These are phyloP conservation scores for Saksenaea vasiformis DNA, from an alignment of 371 early-diverging fungal species.

Conservation along the genomic window DNA sequence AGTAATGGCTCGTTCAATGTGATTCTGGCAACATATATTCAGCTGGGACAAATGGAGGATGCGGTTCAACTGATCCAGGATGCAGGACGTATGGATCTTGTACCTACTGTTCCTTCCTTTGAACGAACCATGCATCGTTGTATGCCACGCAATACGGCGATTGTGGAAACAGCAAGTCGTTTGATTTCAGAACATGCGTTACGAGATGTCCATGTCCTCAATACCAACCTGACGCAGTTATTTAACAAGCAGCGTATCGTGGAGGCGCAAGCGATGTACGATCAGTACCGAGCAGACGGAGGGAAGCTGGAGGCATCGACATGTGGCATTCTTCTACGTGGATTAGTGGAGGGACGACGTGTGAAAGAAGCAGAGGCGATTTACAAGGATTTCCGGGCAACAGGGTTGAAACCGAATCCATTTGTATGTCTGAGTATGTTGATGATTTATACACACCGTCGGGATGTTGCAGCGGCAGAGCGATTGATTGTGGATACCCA, in stretches of 20 bases:
- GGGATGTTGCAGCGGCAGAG: constrained; percentile 34
- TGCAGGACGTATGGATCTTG: constrained; percentile 18
- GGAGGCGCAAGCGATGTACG: constrained; percentile 28
- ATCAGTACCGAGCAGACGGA: constrained; percentile 10
- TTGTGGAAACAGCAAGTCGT: constrained; percentile 24
- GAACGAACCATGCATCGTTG: constrained; percentile 42
- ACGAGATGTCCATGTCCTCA: constrained; percentile 22
- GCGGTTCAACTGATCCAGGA: constrained; percentile 33
- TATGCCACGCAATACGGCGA: constrained; percentile 27
- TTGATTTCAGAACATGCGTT: constrained; percentile 29
- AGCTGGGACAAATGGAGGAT: constrained; percentile 25
- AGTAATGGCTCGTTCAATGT: constrained; percentile 41
- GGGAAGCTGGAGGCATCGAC: constrained; percentile 28
- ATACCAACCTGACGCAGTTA: constrained; percentile 34
- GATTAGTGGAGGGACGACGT: constrained; percentile 27
- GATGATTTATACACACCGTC: constrained; percentile 29
- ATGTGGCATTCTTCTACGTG: constrained; percentile 40
- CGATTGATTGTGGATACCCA: constrained; percentile 27
- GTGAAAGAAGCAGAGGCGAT: constrained; percentile 26
- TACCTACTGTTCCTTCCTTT: constrained; percentile 40
- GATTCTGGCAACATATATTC: constrained; percentile 44
- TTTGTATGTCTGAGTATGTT: constrained; percentile 35
- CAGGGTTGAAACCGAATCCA: constrained; percentile 26
- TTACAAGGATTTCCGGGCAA: constrained; percentile 35
- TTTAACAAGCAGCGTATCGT: constrained; percentile 20